A percentile compares a stretch with the other conserved stretches of the same genome.
These are phyloP conservation scores for Chaetomiaceae sp. DNA, from an alignment of 2,329 filamentous ascomycete genomes.

Conservation along the genomic window DNA sequence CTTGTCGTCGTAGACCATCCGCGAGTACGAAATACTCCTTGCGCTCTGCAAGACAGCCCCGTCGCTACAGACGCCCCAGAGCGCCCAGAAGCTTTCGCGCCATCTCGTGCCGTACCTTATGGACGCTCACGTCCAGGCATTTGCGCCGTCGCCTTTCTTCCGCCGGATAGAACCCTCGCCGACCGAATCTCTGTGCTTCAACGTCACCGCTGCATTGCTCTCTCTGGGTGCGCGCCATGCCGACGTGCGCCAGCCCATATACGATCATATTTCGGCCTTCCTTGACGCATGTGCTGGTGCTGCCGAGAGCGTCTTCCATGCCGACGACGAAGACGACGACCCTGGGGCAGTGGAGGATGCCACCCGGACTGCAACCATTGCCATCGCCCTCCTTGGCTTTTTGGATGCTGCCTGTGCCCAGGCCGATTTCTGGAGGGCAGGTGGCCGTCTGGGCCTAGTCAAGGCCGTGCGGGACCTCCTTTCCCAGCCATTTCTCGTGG, in stretches of 20 bases:
- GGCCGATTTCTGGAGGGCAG: slow-evolving; percentile 73
- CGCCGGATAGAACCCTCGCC: slow-evolving; percentile 80
- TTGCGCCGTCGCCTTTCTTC: slow-evolving; percentile 76
- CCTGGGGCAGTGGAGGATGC: slow-evolving; percentile 61
- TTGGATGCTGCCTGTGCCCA: slow-evolving; percentile 75
- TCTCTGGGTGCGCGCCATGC: slow-evolving; percentile 70
- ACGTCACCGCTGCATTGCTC: slow-evolving; percentile 77
- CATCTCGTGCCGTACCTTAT: slow-evolving; percentile 82
- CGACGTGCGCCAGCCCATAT: slow-evolving; percentile 60
- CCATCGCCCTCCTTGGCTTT: slow-evolving; percentile 85
- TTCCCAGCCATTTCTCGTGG: slow-evolving; percentile 78
- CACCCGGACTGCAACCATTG: slow-evolving; percentile 66
- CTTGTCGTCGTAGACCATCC: slow-evolving; percentile 57
- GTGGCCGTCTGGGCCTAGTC: slow-evolving; percentile 69
- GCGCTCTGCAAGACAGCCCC: slow-evolving; percentile 89
- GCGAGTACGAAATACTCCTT: slow-evolving; percentile 87
- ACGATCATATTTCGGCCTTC: slow-evolving; percentile 65
- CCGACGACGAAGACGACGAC: slow-evolving; percentile 51
- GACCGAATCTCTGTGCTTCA: slow-evolving; percentile 75
- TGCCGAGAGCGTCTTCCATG: slow-evolving; percentile 51
- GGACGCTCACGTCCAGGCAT: slow-evolving; percentile 74
- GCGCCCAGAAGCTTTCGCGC: slow-evolving; percentile 71
- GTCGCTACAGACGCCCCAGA: slow-evolving; percentile 62
- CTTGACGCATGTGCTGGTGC: slow-evolving; percentile 64
- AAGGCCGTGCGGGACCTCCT: slow-evolving; percentile 67